Percentiles rank a stretch among this genome's conserved stretches.
Conservation (phyloP, 106 monocot genomes). For the Vanilla planifolia region DNA sequence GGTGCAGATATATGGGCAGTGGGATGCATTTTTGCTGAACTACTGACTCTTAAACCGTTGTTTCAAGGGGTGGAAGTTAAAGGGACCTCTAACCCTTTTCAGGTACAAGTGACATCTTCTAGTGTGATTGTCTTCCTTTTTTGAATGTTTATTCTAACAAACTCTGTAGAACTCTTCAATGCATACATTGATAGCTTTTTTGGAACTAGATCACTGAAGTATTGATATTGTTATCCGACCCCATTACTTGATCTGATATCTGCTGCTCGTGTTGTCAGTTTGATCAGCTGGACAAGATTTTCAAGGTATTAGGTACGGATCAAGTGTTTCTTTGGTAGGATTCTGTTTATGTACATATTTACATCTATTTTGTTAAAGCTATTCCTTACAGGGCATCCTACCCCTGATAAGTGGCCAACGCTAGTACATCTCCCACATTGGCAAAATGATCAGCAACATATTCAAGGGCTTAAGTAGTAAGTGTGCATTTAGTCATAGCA, state of each 20-base stretch:
- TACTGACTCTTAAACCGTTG: slow-evolving; percentile 88
- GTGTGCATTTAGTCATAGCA: no score
- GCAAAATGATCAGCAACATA: slow-evolving; percentile 93
- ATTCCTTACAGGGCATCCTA: slow-evolving; percentile 72
- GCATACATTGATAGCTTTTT: no score
- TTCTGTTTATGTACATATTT: not conserved
- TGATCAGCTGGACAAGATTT: slow-evolving; percentile 99
- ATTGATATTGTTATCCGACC: not conserved
- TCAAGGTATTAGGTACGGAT: slow-evolving; percentile 89
- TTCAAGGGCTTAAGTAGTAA: slow-evolving; percentile 92
- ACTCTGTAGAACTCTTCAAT: no score
- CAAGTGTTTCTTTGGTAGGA: not conserved
- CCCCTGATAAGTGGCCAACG: slow-evolving; percentile 91
- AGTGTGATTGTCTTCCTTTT: not conserved
- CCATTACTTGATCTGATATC: slow-evolving; percentile 18
- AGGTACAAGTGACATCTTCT: slow-evolving; percentile 37
- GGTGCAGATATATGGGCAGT: slow-evolving; percentile 98
- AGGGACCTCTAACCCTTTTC: slow-evolving; percentile 86
- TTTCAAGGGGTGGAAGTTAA: slow-evolving; percentile 99
- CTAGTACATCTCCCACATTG: slow-evolving; percentile 81
- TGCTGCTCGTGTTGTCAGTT: slow-evolving; percentile 48
- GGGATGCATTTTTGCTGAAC: slow-evolving; percentile 97
- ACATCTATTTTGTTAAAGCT: not conserved
- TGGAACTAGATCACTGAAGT: no score
- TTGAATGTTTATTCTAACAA: no score